Conservation (phyloP, 2,329 filamentous ascomycete genomes). For the Dactylonectria macrodidyma region DNA sequence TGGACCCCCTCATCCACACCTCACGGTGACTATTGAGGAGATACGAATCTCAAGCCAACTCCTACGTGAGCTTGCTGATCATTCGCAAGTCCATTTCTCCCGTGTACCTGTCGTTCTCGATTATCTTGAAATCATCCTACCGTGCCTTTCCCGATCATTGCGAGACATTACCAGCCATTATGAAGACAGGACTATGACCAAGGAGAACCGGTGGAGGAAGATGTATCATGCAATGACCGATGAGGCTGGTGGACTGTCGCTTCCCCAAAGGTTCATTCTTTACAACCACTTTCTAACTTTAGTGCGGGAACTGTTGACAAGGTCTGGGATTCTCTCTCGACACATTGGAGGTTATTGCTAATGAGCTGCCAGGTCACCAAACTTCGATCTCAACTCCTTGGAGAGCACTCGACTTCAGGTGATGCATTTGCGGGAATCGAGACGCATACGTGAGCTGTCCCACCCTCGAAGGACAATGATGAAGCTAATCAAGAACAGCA, state of each 20-base stretch:
- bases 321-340: conserved; percentile 54
- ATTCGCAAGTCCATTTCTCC: conserved; percentile 65
- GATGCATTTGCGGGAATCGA: conserved; percentile 66
- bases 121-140: conserved; percentile 70
- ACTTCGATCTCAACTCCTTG: conserved; percentile 70
- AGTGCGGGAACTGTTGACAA: conserved; percentile 65
- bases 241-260: conserved; percentile 65
- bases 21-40: conserved; percentile 64
- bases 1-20: conserved; percentile 61
- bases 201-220: conserved; percentile 68
- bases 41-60: conserved; percentile 60
- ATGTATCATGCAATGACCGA: conserved; percentile 71
- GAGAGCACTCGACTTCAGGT: conserved; percentile 65
- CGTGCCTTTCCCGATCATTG: conserved; percentile 67
- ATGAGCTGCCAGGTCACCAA: conserved; percentile 54
- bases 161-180: conserved; percentile 67
- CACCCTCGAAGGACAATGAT: not conserved
- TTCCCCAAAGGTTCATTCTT: conserved; percentile 68
- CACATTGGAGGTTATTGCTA: conserved; percentile 23
- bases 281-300: conserved; percentile 69
- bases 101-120: conserved; percentile 67
- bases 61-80: conserved; percentile 69
- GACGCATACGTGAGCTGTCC: conserved; percentile 64
- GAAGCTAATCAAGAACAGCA: conserved; percentile 44
- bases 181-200: conserved; percentile 63